Evolutionary conservation across 768 basidiomycete species (phyloP).

Genomic region (Russula lepida): DNA sequence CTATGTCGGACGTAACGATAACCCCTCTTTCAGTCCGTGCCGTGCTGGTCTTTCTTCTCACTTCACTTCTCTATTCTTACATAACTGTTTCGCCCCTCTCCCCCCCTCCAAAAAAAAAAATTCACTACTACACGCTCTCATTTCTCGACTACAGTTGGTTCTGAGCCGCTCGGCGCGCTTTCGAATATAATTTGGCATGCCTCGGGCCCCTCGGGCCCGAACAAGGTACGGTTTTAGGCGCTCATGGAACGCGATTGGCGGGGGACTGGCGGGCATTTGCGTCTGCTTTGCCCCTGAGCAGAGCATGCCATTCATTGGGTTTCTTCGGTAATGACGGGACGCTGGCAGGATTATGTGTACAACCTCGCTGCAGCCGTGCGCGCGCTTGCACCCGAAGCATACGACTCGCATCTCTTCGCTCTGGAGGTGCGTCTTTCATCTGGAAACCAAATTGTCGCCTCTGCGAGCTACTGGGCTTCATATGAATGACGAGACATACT

Average conservation of each 20-base stretch:
- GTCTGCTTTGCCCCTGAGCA: not conserved
- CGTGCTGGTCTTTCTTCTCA: not conserved
- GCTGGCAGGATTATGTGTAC: conserved; percentile 77
- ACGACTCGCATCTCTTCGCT: conserved; percentile 68
- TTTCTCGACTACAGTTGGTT: conserved; percentile 51
- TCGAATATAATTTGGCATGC: conserved; percentile 64
- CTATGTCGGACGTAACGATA: conserved; percentile 81
- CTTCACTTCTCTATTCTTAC: not conserved
- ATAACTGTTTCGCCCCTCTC: not conserved
- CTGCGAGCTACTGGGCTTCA: not conserved
- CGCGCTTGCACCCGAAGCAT: conserved; percentile 62
- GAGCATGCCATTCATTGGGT: too few species aligned
- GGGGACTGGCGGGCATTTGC: not conserved
- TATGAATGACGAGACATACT: not conserved
- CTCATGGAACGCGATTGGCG: too few species aligned
- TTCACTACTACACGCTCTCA: too few species aligned
- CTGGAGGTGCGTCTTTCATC: conserved; percentile 70
- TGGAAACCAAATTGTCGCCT: too few species aligned
- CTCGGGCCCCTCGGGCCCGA: conserved; percentile 80
- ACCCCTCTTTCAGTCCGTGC: conserved; percentile 79
- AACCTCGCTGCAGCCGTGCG: conserved; percentile 64
- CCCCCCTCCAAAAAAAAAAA: not conserved
- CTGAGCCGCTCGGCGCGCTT: conserved; percentile 64
- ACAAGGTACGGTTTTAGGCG: conserved; percentile 51
- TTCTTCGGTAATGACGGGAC: not conserved